Evolutionary conservation across 2,329 filamentous ascomycete species (phyloP).

Genomic region (Zalaria sp.): DNA sequence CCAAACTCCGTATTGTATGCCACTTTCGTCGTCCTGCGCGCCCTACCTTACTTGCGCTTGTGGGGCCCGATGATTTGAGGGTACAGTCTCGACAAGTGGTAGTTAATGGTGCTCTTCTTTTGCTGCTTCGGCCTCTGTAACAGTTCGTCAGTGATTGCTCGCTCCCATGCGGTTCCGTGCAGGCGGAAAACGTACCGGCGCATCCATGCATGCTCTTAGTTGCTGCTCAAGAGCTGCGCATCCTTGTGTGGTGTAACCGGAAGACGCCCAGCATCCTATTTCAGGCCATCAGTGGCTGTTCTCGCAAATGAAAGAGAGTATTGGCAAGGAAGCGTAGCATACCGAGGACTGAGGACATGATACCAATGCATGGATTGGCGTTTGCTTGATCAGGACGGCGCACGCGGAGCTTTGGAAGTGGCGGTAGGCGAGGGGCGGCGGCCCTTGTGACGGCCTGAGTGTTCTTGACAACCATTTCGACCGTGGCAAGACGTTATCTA

Average conservation of each 20-base stretch:
- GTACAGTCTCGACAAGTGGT: conserved; percentile 69
- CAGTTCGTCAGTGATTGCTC: conserved; percentile 1
- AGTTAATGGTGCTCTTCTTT: conserved; percentile 76
- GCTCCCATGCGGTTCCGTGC: conserved; percentile 1
- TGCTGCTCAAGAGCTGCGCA: conserved; percentile 47
- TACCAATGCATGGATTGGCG: conserved; percentile 48
- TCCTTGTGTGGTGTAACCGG: conserved; percentile 51
- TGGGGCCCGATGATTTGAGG: conserved; percentile 57
- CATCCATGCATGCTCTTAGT: conserved; percentile 64
- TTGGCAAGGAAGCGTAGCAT: conserved; percentile 15
- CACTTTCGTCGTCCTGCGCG: no score
- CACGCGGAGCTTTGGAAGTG: conserved; percentile 49
- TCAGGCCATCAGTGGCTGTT: not conserved
- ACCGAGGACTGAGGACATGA: conserved; percentile 57
- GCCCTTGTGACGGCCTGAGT: conserved; percentile 15
- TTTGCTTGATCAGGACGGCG: conserved; percentile 48
- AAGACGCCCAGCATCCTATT: conserved; percentile 71
- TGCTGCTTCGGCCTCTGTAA: conserved; percentile 38
- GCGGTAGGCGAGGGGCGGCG: conserved; percentile 38
- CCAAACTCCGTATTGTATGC: no score
- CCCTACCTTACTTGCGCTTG: conserved; percentile 42
- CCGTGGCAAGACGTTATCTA: not conserved
- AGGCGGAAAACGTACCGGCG: conserved; percentile 40
- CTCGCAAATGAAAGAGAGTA: not conserved
- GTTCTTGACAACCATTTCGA: conserved; percentile 20